phyloP scores from a whole-genome alignment of 2,329 filamentous ascomycete species.

The Aspergillus sp. region DNA sequence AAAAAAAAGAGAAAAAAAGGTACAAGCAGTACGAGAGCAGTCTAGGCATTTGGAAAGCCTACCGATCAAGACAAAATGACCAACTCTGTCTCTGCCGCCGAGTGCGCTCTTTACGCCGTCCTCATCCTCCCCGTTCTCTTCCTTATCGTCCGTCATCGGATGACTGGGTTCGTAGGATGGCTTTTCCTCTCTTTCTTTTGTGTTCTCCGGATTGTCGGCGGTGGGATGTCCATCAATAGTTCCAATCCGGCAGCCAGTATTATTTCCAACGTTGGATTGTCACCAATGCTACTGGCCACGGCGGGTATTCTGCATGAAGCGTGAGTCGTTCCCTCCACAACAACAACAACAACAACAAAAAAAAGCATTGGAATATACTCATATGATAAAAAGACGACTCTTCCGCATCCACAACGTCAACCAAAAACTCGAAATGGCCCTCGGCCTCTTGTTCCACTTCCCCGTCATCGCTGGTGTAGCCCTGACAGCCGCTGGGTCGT shows the following conservation, averaged over 20 bases:
- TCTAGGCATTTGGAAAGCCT: too few relatives aligned
- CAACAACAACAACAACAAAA: too few relatives aligned
- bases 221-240: conserved; percentile 7
- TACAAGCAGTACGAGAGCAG: too few relatives aligned
- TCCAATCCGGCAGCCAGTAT: conserved; percentile 22
- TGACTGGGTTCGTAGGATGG: conserved; percentile 33
- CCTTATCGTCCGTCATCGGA: conserved; percentile 27
- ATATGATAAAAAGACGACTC: conserved; percentile 5
- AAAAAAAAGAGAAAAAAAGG: too few relatives aligned
- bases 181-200: conserved; percentile 33
- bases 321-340: conserved; percentile 6
- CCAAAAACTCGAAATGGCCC: not conserved
- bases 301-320: conserved; percentile 31
- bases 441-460: conserved; percentile 8
- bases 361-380: not conserved
- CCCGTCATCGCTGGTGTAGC: conserved; percentile 9
- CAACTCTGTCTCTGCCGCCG: not conserved
- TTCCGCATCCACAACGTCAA: conserved; percentile 10
- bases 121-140: conserved; percentile 25
- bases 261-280: conserved; percentile 33
- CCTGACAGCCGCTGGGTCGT: conserved; percentile 8
- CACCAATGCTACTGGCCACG: conserved; percentile 25
- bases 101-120: conserved; percentile 27
- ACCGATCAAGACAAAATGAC: not conserved
- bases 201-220: conserved; percentile 29